phyloP scores from a whole-genome alignment of 768 basidiomycete species.

The Lyophyllum atratum region DNA sequence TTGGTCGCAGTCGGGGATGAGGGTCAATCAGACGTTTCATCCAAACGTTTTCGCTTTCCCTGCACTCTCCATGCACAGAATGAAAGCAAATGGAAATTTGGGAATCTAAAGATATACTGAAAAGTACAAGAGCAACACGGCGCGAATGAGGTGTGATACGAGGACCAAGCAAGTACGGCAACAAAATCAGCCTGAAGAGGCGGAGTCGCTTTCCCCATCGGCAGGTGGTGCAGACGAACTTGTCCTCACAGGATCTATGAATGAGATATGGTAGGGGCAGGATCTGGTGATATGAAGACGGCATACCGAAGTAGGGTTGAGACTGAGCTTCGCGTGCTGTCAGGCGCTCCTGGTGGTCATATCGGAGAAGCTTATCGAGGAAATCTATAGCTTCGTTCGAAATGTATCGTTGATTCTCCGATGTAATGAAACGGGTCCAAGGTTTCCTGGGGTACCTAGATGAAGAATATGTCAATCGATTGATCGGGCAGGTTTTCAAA shows the following conservation, averaged over 20 bases:
- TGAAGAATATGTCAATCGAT: slow-evolving; percentile 12
- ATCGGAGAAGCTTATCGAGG: slow-evolving; percentile 91
- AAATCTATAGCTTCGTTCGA: slow-evolving; percentile 97
- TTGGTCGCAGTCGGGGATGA: neutral
- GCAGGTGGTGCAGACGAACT: slow-evolving; percentile 41
- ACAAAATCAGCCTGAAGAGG: slow-evolving; percentile 42
- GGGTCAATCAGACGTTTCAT: neutral
- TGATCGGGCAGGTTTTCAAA: neutral
- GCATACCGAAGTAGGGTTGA: slow-evolving; percentile 89
- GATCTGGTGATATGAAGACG: slow-evolving; percentile 12
- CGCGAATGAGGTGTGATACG: slow-evolving; percentile 16
- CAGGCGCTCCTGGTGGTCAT: slow-evolving; percentile 95
- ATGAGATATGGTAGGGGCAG: slow-evolving; percentile 15
- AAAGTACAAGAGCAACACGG: slow-evolving; percentile 11
- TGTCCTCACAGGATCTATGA: slow-evolving; percentile 67
- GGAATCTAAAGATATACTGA: slow-evolving; percentile 16
- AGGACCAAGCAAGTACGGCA: slow-evolving; percentile 14
- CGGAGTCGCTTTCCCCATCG: slow-evolving; percentile 69
- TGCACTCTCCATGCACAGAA: slow-evolving; percentile 1
- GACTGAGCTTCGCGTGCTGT: slow-evolving; percentile 92
- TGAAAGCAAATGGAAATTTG: slow-evolving; percentile 7
- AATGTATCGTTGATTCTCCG: slow-evolving; percentile 94
- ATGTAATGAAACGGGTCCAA: slow-evolving; percentile 94
- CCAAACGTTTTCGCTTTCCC: neutral
- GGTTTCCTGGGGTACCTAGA: slow-evolving; percentile 88